A percentile compares a stretch with the other conserved stretches of the same genome.
These are phyloP conservation scores for Pharus latifolius DNA, from an alignment of 176 grass and related monocot species.

Conservation along the genomic window DNA sequence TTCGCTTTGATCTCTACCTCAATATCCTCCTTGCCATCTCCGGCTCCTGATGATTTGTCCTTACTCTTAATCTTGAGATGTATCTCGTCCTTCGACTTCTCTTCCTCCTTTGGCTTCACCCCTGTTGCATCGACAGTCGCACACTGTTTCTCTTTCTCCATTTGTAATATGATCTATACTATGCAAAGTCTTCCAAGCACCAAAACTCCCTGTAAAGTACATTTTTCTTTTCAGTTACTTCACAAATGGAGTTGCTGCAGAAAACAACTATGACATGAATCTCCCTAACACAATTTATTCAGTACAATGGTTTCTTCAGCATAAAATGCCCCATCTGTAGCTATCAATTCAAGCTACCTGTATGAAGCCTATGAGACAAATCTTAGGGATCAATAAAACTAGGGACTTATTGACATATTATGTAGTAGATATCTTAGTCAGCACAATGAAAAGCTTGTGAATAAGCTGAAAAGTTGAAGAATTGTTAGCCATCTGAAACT, in stretches of 20 bases:
- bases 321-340: not conserved
- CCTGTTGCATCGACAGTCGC: not conserved
- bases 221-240: not conserved
- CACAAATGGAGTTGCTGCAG: not conserved
- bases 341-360: not conserved
- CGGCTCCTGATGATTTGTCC: conserved; percentile 15
- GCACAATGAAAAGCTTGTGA: not conserved
- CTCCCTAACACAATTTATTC: not conserved
- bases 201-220: not conserved
- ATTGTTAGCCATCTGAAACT: not conserved
- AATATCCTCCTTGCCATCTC: conserved; percentile 40
- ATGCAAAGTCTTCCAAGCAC: not conserved
- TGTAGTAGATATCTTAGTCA: not conserved
- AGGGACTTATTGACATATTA: not conserved
- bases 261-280: not conserved
- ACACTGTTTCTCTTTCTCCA: conserved; percentile 31
- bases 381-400: not conserved
- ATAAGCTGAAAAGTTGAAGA: not conserved
- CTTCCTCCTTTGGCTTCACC: conserved; percentile 25
- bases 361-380: not conserved
- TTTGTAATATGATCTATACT: not conserved
- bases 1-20: conserved; percentile 46
- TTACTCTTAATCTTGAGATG: conserved; percentile 63
- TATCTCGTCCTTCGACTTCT: conserved; percentile 37
- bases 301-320: not conserved